phyloP scores from a whole-genome alignment of 2,329 filamentous ascomycete genomes.

The Verticillium dahliae region DNA sequence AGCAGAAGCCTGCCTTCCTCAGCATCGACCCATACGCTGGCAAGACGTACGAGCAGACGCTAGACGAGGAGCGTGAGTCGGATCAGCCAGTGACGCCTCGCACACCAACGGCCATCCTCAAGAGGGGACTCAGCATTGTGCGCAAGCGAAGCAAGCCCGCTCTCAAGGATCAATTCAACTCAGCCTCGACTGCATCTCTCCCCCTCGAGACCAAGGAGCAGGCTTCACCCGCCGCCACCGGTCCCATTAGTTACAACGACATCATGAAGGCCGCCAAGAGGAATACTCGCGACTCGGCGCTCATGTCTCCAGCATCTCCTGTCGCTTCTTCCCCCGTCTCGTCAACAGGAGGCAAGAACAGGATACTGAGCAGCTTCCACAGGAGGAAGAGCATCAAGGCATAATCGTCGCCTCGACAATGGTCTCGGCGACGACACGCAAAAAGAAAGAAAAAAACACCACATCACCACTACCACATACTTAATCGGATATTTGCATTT shows the following conservation, averaged over 20 bases:
- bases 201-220: conserved; percentile 16
- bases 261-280: conserved; percentile 37
- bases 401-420: conserved; percentile 8
- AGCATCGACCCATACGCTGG: conserved; percentile 47
- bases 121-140: conserved; percentile 46
- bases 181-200: conserved; percentile 24
- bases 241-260: conserved; percentile 40
- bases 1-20: conserved; percentile 40
- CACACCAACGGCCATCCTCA: conserved; percentile 42
- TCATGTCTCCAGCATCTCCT: conserved; percentile 15
- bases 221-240: conserved; percentile 8
- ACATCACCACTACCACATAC: neutral
- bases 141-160: conserved; percentile 48
- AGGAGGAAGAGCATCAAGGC: conserved; percentile 33
- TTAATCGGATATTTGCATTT: neutral
- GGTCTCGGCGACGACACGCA: neutral
- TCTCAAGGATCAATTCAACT: conserved; percentile 30
- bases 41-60: conserved; percentile 22
- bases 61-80: conserved; percentile 19
- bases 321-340: conserved; percentile 19
- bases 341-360: conserved; percentile 18
- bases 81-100: conserved; percentile 29
- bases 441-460: no score
- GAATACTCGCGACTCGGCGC: conserved; percentile 22
- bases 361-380: conserved; percentile 26